Percentiles rank a stretch among this genome's conserved stretches.
Evolutionary conservation across 108 stramenopile genomes (phyloP).

Genomic region (Fragilariopsis cylindrus): DNA sequence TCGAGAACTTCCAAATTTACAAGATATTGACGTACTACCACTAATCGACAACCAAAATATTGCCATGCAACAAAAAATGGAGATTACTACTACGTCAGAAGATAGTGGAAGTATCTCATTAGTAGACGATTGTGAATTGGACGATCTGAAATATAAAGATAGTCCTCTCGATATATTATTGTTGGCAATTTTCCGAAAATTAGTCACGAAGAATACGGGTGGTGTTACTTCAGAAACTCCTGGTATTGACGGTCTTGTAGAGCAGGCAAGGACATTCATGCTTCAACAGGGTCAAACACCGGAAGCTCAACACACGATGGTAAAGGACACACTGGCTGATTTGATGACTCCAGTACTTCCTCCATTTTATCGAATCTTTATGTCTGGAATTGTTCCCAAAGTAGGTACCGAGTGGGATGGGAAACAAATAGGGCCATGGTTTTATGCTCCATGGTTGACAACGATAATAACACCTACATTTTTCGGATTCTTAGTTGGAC

Average conservation of each 20-base stretch:
- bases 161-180: slow-evolving; percentile 61
- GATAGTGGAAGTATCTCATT: slow-evolving; percentile 43
- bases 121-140: slow-evolving; percentile 71
- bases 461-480: slow-evolving; percentile 88
- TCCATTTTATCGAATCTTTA: slow-evolving; percentile 91
- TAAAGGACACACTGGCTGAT: slow-evolving; percentile 62
- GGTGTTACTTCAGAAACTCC: slow-evolving; percentile 47
- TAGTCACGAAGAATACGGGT: slow-evolving; percentile 65
- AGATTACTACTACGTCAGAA: neutral
- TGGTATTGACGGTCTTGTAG: slow-evolving; percentile 78
- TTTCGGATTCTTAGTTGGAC: slow-evolving; percentile 87
- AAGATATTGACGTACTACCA: slow-evolving; percentile 47
- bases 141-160: slow-evolving; percentile 59
- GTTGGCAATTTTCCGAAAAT: slow-evolving; percentile 67
- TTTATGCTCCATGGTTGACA: slow-evolving; percentile 85
- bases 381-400: slow-evolving; percentile 83
- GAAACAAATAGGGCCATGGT: slow-evolving; percentile 80
- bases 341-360: slow-evolving; percentile 90
- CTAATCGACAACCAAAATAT: slow-evolving; percentile 25
- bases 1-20: slow-evolving; percentile 66
- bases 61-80: too few species aligned
- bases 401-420: slow-evolving; percentile 61
- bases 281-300: slow-evolving; percentile 64
- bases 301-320: slow-evolving; percentile 80
- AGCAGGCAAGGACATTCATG: slow-evolving; percentile 84